Base-by-base conservation (phyloP, 2,329 filamentous ascomycete genomes). In the Alternaria burnsii region DNA sequence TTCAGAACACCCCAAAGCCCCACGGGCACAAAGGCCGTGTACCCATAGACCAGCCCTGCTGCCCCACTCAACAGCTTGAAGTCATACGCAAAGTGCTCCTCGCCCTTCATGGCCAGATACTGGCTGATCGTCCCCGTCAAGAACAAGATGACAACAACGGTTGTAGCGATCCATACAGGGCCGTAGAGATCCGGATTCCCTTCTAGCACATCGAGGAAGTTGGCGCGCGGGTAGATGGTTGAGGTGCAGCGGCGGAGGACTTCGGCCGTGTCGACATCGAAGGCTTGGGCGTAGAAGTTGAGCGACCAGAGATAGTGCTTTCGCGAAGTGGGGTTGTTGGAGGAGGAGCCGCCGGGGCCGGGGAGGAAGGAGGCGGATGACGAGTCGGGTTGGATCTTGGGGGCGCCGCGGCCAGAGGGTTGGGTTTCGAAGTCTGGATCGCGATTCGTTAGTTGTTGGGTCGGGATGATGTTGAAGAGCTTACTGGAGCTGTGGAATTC, bases 121-220 rank as follows among this genome's bases (percentile, higher is more conserved):
- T 95, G 91, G 76, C 90, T 96, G 67, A 99, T 97, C 0, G 95
- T 98, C 12, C 95, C 95, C 1, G 94, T 95, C 44, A 99, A 79
- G 81, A 99, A 99, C 32, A 99, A 82, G 61, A 99, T 98, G 65
- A 99, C 87, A 12, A 99, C 90, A 10, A 99, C 95, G 0, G 95
- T 98, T 0, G 95, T 98, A 10, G 95, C 95, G 81, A 99, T 98
- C 95, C 95, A 99, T 76, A 98, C 93, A 1, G 95, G 95, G 1
- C 94, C 94, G 83, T 99, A 99, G 34, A 99, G 83, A 76, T 99
- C 95, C 1, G 95, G 92, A 78, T 98, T 98, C 20, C 95, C 95
- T 77, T 99, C 95, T 28, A 99, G 86, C 36, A 98, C 93, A 76
- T 99, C 95, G 65, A 99, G 89, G 81, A 99, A 99, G 83, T 97